phyloP scores from a whole-genome alignment of 2,329 filamentous ascomycete genomes.

The Xylaria digitata region DNA sequence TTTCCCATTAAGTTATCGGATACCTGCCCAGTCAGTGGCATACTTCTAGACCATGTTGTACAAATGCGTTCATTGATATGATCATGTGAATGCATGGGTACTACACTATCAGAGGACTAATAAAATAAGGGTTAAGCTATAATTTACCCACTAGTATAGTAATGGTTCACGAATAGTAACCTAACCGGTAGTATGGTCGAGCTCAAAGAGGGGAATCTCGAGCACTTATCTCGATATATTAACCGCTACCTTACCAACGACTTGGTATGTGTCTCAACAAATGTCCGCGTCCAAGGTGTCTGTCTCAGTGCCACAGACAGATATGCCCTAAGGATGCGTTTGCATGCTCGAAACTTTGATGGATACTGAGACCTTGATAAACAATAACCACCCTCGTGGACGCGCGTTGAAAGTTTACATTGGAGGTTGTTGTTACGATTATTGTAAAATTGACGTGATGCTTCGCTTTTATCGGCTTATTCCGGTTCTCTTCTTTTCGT shows the following conservation, averaged over 20 bases:
- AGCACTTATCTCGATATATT: background rate
- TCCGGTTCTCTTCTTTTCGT: background rate
- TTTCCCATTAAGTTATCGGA: background rate
- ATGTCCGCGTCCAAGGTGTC: background rate
- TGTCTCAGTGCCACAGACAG: background rate
- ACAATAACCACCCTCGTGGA: background rate
- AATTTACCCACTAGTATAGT: background rate
- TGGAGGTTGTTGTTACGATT: background rate
- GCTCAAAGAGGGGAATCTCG: too few relatives aligned
- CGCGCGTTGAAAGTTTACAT: too few relatives aligned
- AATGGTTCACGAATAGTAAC: background rate
- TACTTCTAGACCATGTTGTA: background rate
- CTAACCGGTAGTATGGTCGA: too few relatives aligned
- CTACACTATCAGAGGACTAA: background rate
- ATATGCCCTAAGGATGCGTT: background rate
- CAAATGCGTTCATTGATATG: constrained; percentile 1
- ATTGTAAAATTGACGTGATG: background rate
- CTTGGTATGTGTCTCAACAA: background rate
- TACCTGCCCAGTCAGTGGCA: background rate
- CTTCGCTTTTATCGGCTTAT: background rate
- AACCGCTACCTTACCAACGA: background rate
- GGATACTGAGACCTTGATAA: background rate
- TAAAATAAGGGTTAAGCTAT: too few relatives aligned
- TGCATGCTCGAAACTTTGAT: background rate
- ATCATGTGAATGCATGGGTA: background rate